These are phyloP conservation scores for Austroboletus festivus DNA, from an alignment of 768 basidiomycete species.

Conservation along the genomic window DNA sequence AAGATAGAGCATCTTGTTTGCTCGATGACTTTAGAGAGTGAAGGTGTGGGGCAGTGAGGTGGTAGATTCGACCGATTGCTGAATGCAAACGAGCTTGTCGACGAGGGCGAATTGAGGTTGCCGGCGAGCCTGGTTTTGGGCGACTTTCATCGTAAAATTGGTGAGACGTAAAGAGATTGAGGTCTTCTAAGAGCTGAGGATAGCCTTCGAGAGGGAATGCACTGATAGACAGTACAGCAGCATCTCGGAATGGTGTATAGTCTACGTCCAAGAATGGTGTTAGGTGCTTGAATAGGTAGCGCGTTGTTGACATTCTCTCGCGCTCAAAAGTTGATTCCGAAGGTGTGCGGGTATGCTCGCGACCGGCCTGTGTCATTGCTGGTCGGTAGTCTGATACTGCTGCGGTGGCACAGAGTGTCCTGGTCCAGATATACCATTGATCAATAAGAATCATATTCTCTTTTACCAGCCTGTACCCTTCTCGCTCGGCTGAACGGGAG, in stretches of 20 bases:
- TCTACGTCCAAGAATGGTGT: constrained; percentile 88
- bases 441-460: constrained; percentile 61
- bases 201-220: constrained; percentile 77
- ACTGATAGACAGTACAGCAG: constrained; percentile 85
- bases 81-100: constrained; percentile 79
- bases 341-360: constrained; percentile 67
- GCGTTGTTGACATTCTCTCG: constrained; percentile 77
- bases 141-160: constrained; percentile 75
- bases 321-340: constrained; percentile 76
- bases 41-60: constrained; percentile 75
- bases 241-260: constrained; percentile 77
- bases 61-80: constrained; percentile 85
- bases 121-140: constrained; percentile 43
- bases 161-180: constrained; percentile 73
- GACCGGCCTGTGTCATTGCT: constrained; percentile 47
- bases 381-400: constrained; percentile 60
- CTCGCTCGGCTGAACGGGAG: constrained; percentile 46
- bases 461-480: constrained; percentile 47
- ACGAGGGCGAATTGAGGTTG: constrained; percentile 54
- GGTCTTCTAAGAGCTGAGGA: constrained; percentile 78
- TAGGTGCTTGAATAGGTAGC: constrained; percentile 79
- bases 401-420: constrained; percentile 81
- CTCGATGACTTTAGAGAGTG: constrained; percentile 66
- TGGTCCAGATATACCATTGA: constrained; percentile 85
- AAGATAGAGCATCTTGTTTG: constrained; percentile 69